Evolutionary conservation across 2,329 filamentous ascomycete species (phyloP).

Genomic region (Colletotrichum sp.): DNA sequence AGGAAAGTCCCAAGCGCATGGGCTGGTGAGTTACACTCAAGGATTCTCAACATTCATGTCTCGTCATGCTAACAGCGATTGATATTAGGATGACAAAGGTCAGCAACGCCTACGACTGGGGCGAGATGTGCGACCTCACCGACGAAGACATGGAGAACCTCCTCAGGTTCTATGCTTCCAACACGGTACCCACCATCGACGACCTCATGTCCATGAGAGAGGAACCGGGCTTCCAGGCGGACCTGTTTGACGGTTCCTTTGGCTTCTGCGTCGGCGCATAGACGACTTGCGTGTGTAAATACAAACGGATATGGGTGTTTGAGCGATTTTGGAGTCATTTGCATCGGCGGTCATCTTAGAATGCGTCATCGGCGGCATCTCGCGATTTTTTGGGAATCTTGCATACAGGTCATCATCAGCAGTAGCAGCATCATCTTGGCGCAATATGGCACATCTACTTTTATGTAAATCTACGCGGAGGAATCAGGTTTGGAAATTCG

Average conservation of each 20-base stretch:
- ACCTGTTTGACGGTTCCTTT: conserved; percentile 64
- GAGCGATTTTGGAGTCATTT: conserved; percentile 15
- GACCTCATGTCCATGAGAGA: conserved; percentile 60
- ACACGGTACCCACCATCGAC: conserved; percentile 61
- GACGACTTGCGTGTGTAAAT: neutral
- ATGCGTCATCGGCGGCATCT: neutral
- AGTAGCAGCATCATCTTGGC: neutral
- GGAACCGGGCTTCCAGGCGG: conserved; percentile 47
- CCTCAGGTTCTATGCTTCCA: conserved; percentile 72
- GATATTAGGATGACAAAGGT: conserved; percentile 82
- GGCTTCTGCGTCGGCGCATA: conserved; percentile 58
- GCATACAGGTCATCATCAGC: neutral
- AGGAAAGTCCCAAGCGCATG: conserved; percentile 88
- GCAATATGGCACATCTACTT: neutral
- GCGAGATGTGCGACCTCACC: conserved; percentile 82
- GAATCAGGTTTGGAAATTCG: neutral
- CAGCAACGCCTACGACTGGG: conserved; percentile 84
- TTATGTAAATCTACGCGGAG: neutral
- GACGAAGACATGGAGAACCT: conserved; percentile 85
- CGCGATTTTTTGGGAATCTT: neutral
- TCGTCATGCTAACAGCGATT: neutral
- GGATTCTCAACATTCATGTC: neutral
- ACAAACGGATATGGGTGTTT: conserved; percentile 12
- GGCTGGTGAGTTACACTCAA: conserved; percentile 65
- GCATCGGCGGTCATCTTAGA: neutral